phyloP scores from a whole-genome alignment of 140 eudicot genomes.

The Ambrosia hybrid region DNA sequence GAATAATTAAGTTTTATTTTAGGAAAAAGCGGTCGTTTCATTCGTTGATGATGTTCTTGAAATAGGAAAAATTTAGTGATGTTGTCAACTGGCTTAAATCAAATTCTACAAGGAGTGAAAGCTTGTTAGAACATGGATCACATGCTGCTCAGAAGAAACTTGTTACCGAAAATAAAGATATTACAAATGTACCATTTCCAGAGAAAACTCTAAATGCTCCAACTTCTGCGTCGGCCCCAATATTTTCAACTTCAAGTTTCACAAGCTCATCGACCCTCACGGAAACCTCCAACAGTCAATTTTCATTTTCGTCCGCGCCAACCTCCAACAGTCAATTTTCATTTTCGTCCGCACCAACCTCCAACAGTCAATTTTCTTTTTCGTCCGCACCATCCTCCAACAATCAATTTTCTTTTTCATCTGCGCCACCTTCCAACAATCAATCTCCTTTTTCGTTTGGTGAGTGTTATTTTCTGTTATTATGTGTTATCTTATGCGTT shows the following conservation, averaged over 20 bases:
- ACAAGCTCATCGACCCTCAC: conserved; percentile 53
- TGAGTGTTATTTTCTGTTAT: conserved; percentile 23
- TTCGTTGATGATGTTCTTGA: conserved; percentile 12
- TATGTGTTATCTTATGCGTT: background rate
- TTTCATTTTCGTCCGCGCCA: conserved; percentile 48
- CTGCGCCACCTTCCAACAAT: conserved; percentile 30
- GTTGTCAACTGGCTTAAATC: conserved; percentile 88
- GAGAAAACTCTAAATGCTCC: conserved; percentile 42
- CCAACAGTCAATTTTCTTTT: conserved; percentile 39
- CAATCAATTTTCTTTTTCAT: conserved; percentile 41
- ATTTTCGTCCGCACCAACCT: conserved; percentile 44
- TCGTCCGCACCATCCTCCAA: conserved; percentile 46
- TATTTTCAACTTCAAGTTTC: conserved; percentile 41
- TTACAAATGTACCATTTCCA: conserved; percentile 27
- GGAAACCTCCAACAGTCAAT: conserved; percentile 29
- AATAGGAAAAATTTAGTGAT: conserved; percentile 87
- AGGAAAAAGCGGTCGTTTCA: background rate
- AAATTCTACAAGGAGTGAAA: conserved; percentile 57
- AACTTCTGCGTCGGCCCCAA: conserved; percentile 31
- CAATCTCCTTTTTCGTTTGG: conserved; percentile 54
- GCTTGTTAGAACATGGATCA: conserved; percentile 35
- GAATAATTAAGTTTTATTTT: background rate
- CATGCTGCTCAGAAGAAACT: conserved; percentile 36
- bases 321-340: conserved; percentile 37
- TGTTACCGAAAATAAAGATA: conserved; percentile 44